Base-by-base conservation (phyloP, 106 monocot species). In the Gastrodia elata region DNA sequence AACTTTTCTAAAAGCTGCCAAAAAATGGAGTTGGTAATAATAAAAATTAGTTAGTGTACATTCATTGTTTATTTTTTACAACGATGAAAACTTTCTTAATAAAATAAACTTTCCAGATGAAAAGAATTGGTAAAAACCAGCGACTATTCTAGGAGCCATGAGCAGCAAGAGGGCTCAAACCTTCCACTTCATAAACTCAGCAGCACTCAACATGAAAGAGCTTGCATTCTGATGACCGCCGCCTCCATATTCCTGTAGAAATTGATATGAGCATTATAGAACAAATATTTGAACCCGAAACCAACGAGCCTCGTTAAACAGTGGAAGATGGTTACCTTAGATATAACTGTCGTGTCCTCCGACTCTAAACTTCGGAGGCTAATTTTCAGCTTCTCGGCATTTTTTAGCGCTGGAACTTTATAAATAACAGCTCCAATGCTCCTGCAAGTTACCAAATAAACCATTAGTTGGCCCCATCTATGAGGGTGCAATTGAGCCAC, bases 351-450 rank as follows among this genome's bases (percentile, higher is more conserved):
- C 10, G 90, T 90, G 76, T 90, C 90, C 72, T 90, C 90, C 36
- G 55, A 67, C 24, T 77, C 82, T 28, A 90, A 33, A 74, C 90
- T 87, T 82, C 90, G 82, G 33, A 90, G 84, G 74, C 90, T 90
- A 76, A 90, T 76, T 78, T 90, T 90, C 38, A 87, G 65, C 36
- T 80, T 59, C 18, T 75, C 9, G 24, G 84, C 82, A 56, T 82
- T 83, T 5, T 82, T 65, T 8, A 84, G 46, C 43, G 84, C 82
- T 16, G 87, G 82, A 11, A 90, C 90, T 64, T 77, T 84, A 27
- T 90, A 90, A 32, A 84, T 84, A 16, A 90, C 87, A 55, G 87
- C 90, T 44, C 90, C 90, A 68, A 87, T 90, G 43, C 80, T 84
- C 75, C 90, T 90, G 71, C 22, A 69, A 68, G 27, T 24, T 34